These are phyloP conservation scores for Jamesozyma hellenica DNA, from an alignment of 805 yeast species.

Conservation along the genomic window DNA sequence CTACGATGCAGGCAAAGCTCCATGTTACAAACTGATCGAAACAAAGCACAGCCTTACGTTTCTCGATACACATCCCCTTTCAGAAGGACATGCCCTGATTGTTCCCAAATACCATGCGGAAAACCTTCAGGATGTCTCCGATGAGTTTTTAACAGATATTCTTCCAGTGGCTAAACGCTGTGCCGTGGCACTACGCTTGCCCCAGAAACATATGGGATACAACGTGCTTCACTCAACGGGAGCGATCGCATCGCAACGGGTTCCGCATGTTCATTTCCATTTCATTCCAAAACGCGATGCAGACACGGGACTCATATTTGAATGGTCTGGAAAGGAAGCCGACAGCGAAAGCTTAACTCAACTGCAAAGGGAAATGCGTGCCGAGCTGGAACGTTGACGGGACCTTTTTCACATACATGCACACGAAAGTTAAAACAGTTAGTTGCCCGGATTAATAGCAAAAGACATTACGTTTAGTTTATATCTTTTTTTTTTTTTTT, in stretches of 20 bases:
- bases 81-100: constrained; percentile 77
- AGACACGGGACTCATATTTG: constrained; percentile 69
- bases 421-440: background rate
- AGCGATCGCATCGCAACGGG: constrained; percentile 85
- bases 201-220: constrained; percentile 56
- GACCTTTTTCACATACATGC: background rate
- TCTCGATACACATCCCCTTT: constrained; percentile 87
- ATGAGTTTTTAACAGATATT: constrained; percentile 75
- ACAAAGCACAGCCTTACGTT: constrained; percentile 72
- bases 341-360: constrained; percentile 46
- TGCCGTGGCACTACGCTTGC: constrained; percentile 60
- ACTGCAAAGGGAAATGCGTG: constrained; percentile 33
- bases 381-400: background rate
- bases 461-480: no score
- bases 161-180: constrained; percentile 85
- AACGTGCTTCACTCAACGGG: constrained; percentile 91
- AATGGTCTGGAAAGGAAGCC: constrained; percentile 82
- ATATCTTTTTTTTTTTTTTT: no score
- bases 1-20: constrained; percentile 61
- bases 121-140: constrained; percentile 83
- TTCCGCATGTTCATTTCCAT: constrained; percentile 94
- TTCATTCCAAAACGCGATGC: constrained; percentile 78
- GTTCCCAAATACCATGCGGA: constrained; percentile 93
- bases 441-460: no score
- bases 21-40: constrained; percentile 80